These are phyloP conservation scores for Candida adriatica DNA, from an alignment of 805 yeast species.

Conservation along the genomic window DNA sequence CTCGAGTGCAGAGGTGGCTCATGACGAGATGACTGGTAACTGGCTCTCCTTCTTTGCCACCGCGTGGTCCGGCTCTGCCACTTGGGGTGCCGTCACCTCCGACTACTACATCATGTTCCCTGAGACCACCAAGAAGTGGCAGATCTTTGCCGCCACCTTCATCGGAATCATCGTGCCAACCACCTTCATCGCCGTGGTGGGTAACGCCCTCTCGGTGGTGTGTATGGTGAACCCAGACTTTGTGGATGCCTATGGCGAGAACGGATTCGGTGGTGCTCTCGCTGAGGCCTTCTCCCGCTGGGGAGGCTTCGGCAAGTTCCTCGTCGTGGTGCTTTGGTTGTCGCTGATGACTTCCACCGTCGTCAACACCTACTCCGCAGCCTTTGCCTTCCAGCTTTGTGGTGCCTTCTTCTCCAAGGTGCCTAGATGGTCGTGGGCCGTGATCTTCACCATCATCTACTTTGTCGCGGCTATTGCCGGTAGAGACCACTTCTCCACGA, in stretches of 20 bases:
- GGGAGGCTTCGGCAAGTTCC: conserved; percentile 71
- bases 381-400: conserved; percentile 64
- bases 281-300: conserved; percentile 60
- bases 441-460: conserved; percentile 55
- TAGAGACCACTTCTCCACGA: conserved; percentile 59
- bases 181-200: conserved; percentile 64
- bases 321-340: conserved; percentile 59
- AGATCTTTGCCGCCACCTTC: conserved; percentile 54
- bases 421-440: conserved; percentile 75
- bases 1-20: conserved; percentile 26
- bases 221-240: conserved; percentile 53
- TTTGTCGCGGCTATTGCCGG: conserved; percentile 76
- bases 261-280: conserved; percentile 74
- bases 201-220: conserved; percentile 57
- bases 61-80: conserved; percentile 71
- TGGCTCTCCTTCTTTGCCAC: conserved; percentile 70
- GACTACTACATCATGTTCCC: conserved; percentile 83
- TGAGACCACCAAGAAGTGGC: conserved; percentile 50
- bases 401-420: conserved; percentile 45
- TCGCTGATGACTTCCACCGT: conserved; percentile 80
- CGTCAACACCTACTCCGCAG: conserved; percentile 73
- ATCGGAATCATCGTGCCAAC: conserved; percentile 67
- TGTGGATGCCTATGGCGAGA: conserved; percentile 44
- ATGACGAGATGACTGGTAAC: conserved; percentile 48
- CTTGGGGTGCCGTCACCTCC: conserved; percentile 85